Evolutionary conservation across 1,284 basidiomycete genomes (phyloP).

Genomic region (Cryptococcus maquisensis): DNA sequence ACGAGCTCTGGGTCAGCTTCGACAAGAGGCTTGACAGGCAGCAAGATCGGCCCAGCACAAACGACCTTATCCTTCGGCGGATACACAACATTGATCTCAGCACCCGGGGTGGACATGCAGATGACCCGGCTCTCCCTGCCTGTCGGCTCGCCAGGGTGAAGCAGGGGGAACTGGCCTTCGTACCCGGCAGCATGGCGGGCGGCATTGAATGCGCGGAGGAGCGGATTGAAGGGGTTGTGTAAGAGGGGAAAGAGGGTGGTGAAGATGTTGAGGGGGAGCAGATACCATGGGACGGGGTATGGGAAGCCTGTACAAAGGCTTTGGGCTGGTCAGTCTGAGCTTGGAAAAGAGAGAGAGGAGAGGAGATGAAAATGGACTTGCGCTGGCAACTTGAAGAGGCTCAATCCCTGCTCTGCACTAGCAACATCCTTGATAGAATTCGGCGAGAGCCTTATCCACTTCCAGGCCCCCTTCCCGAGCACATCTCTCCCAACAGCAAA

Average conservation of each 20-base stretch:
- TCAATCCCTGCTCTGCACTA: conserved; percentile 5
- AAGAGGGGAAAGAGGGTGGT: conserved; percentile 4
- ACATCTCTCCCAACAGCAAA: conserved; percentile 16
- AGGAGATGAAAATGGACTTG: conserved; percentile 6
- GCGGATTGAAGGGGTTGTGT: conserved; percentile 9
- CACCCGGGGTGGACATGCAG: conserved; percentile 18
- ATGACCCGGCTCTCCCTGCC: not conserved
- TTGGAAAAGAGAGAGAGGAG: not conserved
- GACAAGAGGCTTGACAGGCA: conserved; percentile 3
- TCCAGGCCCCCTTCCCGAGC: conserved; percentile 1
- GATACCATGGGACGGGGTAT: conserved; percentile 18
- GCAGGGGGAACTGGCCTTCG: conserved; percentile 9
- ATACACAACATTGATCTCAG: conserved; percentile 13
- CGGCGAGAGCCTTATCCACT: conserved; percentile 13
- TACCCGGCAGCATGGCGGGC: conserved; percentile 17
- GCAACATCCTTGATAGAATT: conserved; percentile 22
- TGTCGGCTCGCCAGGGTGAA: not conserved
- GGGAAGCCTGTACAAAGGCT: conserved; percentile 14
- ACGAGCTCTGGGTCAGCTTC: conserved; percentile 14
- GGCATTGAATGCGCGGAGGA: conserved; percentile 1
- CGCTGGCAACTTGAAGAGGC: conserved; percentile 14
- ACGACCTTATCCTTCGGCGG: conserved; percentile 7
- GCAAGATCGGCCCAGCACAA: conserved; percentile 22
- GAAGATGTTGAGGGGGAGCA: conserved; percentile 17
- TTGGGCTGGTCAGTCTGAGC: not conserved